Percentiles rank a stretch among this genome's conserved stretches.
phyloP scores from a whole-genome alignment of 352 stramenopile species.

The Phytophthora chlamydospora region DNA sequence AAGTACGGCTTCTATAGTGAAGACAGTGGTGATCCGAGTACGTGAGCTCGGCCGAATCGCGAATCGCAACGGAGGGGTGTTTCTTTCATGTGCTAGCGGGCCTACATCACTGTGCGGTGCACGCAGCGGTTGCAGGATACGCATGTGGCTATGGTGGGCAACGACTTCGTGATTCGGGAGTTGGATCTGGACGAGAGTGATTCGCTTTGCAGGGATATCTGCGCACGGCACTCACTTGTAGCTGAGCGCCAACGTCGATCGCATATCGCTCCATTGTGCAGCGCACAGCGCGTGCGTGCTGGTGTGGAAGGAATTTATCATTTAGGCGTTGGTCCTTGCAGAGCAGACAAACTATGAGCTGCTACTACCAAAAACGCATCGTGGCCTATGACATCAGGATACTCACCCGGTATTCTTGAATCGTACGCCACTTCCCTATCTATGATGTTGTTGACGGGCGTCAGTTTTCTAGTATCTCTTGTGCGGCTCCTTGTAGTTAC shows the following conservation, averaged over 20 bases:
- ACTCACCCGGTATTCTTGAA: conserved; percentile 6
- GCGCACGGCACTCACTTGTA: conserved; percentile 31
- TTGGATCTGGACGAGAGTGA: conserved; percentile 77
- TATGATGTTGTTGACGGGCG: no score
- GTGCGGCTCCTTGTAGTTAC: conserved; percentile 35
- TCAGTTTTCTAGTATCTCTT: conserved; percentile 31
- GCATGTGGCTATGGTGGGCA: conserved; percentile 91
- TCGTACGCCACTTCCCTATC: conserved; percentile 5
- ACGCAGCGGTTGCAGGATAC: conserved; percentile 93
- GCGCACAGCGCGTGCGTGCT: background rate
- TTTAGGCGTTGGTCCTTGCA: conserved; percentile 10
- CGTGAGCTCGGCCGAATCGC: conserved; percentile 86
- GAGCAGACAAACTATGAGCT: conserved; percentile 24
- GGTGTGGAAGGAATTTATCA: conserved; percentile 10
- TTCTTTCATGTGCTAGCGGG: conserved; percentile 97
- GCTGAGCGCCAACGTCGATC: conserved; percentile 30
- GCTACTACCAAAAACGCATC: conserved; percentile 4
- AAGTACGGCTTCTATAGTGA: conserved; percentile 95
- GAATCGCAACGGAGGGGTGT: conserved; percentile 90
- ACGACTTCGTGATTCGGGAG: conserved; percentile 94
- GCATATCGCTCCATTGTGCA: conserved; percentile 44
- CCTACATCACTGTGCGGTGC: conserved; percentile 92
- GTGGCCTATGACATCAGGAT: conserved; percentile 1
- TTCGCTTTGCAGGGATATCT: conserved; percentile 76
- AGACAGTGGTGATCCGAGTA: conserved; percentile 80